phyloP scores from a whole-genome alignment of 2,329 filamentous ascomycete genomes.

The Verticillium nubilum region DNA sequence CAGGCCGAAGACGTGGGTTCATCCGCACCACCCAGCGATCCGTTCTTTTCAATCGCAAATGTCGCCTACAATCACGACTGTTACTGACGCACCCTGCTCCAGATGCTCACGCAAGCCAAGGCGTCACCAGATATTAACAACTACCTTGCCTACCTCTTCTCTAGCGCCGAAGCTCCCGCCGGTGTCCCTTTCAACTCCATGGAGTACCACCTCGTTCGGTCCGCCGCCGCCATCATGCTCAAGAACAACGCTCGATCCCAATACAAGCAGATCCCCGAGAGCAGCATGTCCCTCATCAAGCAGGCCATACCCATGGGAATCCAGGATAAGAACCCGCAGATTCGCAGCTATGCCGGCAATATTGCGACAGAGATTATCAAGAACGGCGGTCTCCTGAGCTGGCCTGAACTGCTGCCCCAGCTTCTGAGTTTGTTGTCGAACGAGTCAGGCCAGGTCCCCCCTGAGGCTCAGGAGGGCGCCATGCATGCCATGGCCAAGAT shows the following conservation, averaged over 20 bases:
- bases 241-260: slow-evolving; percentile 84
- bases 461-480: slow-evolving; percentile 80
- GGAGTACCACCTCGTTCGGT: slow-evolving; percentile 72
- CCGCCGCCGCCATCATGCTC: slow-evolving; percentile 86
- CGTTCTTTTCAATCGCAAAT: not conserved
- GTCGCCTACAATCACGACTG: not conserved
- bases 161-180: slow-evolving; percentile 57
- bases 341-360: slow-evolving; percentile 85
- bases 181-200: slow-evolving; percentile 53
- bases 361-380: slow-evolving; percentile 90
- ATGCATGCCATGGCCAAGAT: slow-evolving; percentile 93
- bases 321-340: slow-evolving; percentile 74
- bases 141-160: slow-evolving; percentile 89
- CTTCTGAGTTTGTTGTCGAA: slow-evolving; percentile 75
- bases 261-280: slow-evolving; percentile 70
- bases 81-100: slow-evolving; percentile 16
- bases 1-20: slow-evolving; percentile 71
- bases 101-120: slow-evolving; percentile 94
- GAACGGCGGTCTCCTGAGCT: slow-evolving; percentile 78
- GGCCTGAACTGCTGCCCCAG: slow-evolving; percentile 85
- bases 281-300: slow-evolving; percentile 72
- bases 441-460: slow-evolving; percentile 58
- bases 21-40: not conserved
- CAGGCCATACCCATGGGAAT: slow-evolving; percentile 72
- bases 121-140: slow-evolving; percentile 91